Evolutionary conservation across 2,329 filamentous ascomycete genomes (phyloP), one percentile per base, ranked within the genome.

Genomic region (Podosphaera fusca): DNA sequence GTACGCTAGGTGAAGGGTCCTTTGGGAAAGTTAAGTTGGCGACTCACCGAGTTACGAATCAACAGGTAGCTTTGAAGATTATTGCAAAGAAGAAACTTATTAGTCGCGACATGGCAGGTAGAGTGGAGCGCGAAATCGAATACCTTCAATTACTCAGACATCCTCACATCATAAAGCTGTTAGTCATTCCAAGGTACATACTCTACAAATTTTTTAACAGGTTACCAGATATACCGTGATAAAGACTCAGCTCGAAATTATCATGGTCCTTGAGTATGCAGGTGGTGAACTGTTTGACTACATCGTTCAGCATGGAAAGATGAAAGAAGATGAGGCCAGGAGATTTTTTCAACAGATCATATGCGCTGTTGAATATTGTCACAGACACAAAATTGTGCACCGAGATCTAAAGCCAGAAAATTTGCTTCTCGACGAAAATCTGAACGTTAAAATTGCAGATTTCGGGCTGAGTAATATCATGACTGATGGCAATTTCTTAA

Each of bases 341-440:
- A 87, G 90, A 63, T 95, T 98, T 74, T 98, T 98, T 71, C 92
- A 98, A 71, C 92, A 98, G 71, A 98, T 98, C 72, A 85, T 98
- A 56, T 95, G 92, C 69, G 92, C 92, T 49, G 92, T 98, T 64
- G 92, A 98, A 69, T 98, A 98, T 72, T 98, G 92, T 67, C 92
- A 98, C 71, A 80, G 92, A 60, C 92, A 98, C 74, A 96, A 96
- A 73, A 96, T 98, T 66, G 92, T 96, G 46, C 92, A 98, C 70
- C 84, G 92, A 69, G 92, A 98, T 69, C 73, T 98, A 60, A 98
- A 98, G 70, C 92, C 92, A 8, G 92, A 98, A 74, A 98, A 98
- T 68, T 73, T 98, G 54, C 78, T 98, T 49, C 81, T 98, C 55
- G 92, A 98, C 71, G 87, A 94, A 62, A 84, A 94, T 59, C 83